phyloP scores from a whole-genome alignment of 73 alveolate genomes.

The Paramecium primaurelia region DNA sequence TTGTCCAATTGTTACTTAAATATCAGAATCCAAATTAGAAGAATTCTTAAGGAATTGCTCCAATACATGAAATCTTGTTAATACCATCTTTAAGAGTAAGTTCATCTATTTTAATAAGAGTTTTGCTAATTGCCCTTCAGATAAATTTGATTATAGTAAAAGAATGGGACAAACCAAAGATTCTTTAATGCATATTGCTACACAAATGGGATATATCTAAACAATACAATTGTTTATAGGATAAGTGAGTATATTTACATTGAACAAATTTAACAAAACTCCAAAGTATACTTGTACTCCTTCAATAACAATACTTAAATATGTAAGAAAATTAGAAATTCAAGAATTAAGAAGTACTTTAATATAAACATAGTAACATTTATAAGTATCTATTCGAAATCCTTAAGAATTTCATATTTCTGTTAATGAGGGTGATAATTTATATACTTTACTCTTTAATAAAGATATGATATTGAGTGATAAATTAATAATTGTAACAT shows the following conservation, averaged over 20 bases:
- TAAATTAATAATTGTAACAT: not conserved
- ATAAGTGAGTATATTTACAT: not conserved
- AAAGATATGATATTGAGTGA: not conserved
- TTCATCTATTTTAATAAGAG: not conserved
- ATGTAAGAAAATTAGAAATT: slow-evolving; percentile 3
- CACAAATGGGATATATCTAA: not conserved
- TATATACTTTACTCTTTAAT: not conserved
- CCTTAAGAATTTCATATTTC: not conserved
- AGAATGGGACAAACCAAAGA: not conserved
- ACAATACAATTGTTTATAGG: not conserved
- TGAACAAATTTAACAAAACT: not conserved
- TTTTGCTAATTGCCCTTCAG: not conserved
- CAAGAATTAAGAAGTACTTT: not conserved
- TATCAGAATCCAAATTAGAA: not conserved
- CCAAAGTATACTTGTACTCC: not conserved
- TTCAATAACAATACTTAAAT: not conserved
- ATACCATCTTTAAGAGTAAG: slow-evolving; percentile 1
- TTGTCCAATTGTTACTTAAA: not conserved
- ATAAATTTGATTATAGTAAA: not conserved
- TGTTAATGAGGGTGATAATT: not conserved
- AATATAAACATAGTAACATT: not conserved
- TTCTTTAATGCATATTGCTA: not conserved
- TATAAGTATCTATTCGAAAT: not conserved
- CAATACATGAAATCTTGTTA: not conserved
- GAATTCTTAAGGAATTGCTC: not conserved